Base-by-base conservation (phyloP, 2,329 filamentous ascomycete genomes). In the Parasarocladium wereldwijsianum region DNA sequence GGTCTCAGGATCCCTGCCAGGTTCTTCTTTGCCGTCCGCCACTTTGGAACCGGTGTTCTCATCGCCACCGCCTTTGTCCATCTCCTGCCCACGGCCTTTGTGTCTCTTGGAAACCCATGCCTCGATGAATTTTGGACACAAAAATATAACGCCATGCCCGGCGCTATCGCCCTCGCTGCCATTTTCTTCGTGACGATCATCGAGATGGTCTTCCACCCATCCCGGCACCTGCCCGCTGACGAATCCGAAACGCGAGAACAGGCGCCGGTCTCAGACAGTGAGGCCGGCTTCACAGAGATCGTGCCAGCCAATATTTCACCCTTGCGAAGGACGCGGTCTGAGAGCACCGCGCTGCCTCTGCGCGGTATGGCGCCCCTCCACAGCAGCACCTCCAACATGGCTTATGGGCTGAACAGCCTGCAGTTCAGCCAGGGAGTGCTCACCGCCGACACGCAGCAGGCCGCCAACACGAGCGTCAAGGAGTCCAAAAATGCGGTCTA, bases 31-130 rank as follows among this genome's bases (percentile, higher is more conserved):
- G 49, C 57, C 30, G 63, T 70, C 28, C 62, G 67, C 37, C 76
- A 83, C 58, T 82, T 83, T 41, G 78, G 81, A 41, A 87, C 81
- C 7, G 81, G 81, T 34, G 82, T 90, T 13, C 61, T 69, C 18
- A 64, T 74, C 25, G 70, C 82, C 16, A 87, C 81, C 1, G 80
- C 82, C 31, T 87, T 90, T 43, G 79, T 86, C 17, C 80, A 86
- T 55, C 58, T 77, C 18, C 64, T 77, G 7, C 74, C 70, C 25
- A 78, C 69, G 3, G 74, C 75, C 5, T 80, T 80, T 39, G 46
- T 58, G 31, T 72, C 70, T 6, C 58, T 77, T 8, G 71, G 62
- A 23, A 60, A 77, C 40, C 71, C 70, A 8, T 80, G 75, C 44
- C 67, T 93, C 1, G 76, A 77, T 9, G 57, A 62, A 32, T 80